These are phyloP conservation scores for Raphanus hybrid DNA, from an alignment of 441 rosid genomes.

Conservation along the genomic window DNA sequence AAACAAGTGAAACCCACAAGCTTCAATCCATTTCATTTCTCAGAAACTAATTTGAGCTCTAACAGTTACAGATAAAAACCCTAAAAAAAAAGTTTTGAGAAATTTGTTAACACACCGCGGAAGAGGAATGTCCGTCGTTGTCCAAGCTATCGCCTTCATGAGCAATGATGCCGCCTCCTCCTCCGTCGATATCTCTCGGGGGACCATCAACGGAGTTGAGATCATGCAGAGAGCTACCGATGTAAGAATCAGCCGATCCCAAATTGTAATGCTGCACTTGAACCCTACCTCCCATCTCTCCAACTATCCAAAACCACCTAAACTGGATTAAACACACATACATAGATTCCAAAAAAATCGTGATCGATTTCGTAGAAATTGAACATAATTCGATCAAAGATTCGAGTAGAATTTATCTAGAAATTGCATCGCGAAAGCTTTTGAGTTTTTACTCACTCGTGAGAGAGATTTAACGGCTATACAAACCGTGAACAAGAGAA, in stretches of 20 bases:
- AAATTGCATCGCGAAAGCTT: neutral
- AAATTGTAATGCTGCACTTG: slow-evolving; percentile 73
- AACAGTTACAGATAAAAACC: slow-evolving; percentile 13
- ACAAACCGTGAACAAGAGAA: slow-evolving; percentile 19
- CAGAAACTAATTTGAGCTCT: slow-evolving; percentile 19
- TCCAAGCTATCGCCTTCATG: slow-evolving; percentile 52
- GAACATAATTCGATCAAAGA: slow-evolving; percentile 4
- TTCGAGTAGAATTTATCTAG: slow-evolving; percentile 13
- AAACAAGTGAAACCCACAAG: neutral
- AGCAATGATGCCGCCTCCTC: slow-evolving; percentile 31
- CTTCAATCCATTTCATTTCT: neutral
- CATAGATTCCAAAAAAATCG: slow-evolving; percentile 8
- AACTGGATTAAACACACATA: neutral
- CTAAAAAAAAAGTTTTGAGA: neutral
- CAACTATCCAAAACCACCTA: neutral
- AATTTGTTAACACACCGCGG: slow-evolving; percentile 48
- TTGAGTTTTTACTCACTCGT: neutral
- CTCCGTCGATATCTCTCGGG: slow-evolving; percentile 45
- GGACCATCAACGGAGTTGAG: slow-evolving; percentile 76
- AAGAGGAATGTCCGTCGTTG: slow-evolving; percentile 54
- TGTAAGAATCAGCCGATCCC: slow-evolving; percentile 69
- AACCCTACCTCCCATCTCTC: slow-evolving; percentile 77
- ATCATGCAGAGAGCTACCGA: slow-evolving; percentile 65
- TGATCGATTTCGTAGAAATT: slow-evolving; percentile 5
- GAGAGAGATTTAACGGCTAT: slow-evolving; percentile 38